These are phyloP conservation scores for Globisporangium emineosum DNA, from an alignment of 352 stramenopile genomes.

Conservation along the genomic window DNA sequence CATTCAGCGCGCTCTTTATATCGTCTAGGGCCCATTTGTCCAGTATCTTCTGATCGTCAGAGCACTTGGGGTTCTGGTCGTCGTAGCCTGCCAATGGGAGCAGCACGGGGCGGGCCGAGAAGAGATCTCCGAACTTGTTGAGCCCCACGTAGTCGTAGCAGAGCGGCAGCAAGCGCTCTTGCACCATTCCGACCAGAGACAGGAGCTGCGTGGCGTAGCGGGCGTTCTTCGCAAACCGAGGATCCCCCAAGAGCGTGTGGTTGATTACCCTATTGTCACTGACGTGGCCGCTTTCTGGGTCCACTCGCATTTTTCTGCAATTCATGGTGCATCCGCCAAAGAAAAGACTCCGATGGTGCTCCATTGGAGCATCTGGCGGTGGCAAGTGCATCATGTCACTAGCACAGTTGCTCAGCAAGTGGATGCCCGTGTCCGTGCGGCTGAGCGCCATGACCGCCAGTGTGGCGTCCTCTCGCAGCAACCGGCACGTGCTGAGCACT, in stretches of 20 bases:
- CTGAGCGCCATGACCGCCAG: slow-evolving; percentile 27
- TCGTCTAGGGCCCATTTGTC: slow-evolving; percentile 29
- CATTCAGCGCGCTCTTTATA: slow-evolving; percentile 23
- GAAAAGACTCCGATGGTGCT: slow-evolving; percentile 5
- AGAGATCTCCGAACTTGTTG: slow-evolving; percentile 34
- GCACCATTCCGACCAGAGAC: slow-evolving; percentile 27
- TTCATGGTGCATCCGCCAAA: slow-evolving; percentile 7
- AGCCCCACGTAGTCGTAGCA: slow-evolving; percentile 25
- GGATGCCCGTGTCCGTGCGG: slow-evolving; percentile 22
- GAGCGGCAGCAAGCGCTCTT: slow-evolving; percentile 24
- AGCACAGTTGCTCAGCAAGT: slow-evolving; percentile 31
- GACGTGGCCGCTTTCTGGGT: slow-evolving; percentile 22
- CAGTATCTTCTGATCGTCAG: background rate
- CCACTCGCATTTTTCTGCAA: slow-evolving; percentile 14
- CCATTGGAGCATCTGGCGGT: slow-evolving; percentile 13
- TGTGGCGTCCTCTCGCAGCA: slow-evolving; percentile 23
- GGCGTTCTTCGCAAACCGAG: slow-evolving; percentile 10
- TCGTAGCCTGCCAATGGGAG: slow-evolving; percentile 19
- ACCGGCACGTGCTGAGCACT: slow-evolving; percentile 27
- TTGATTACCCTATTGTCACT: slow-evolving; percentile 19
- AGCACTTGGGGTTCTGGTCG: slow-evolving; percentile 6
- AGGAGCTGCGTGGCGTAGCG: slow-evolving; percentile 30
- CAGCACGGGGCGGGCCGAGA: slow-evolving; percentile 25
- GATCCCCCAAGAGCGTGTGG: slow-evolving; percentile 25
- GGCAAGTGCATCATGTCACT: slow-evolving; percentile 32